phyloP scores from a whole-genome alignment of 2,329 filamentous ascomycete genomes.

The Phoma sp. region DNA sequence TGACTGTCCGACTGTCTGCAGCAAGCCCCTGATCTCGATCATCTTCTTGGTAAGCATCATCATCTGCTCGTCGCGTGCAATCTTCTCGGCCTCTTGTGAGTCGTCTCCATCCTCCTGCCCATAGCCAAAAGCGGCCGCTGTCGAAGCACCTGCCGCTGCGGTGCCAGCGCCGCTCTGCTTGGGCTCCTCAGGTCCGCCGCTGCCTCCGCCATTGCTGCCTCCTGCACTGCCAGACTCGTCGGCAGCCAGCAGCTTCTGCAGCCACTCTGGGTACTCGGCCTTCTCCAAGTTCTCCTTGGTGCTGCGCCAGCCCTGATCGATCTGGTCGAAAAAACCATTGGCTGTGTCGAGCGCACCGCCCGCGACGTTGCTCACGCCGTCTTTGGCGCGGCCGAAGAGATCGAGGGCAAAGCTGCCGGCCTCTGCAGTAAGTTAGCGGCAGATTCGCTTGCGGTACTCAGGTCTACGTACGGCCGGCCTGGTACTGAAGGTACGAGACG shows the following conservation, averaged over 20 bases:
- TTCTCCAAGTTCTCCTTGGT: constrained; percentile 81
- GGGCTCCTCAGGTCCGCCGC: constrained; percentile 53
- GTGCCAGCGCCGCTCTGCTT: constrained; percentile 62
- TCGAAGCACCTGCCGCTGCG: constrained; percentile 71
- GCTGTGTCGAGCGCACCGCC: constrained; percentile 73
- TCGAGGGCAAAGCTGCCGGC: constrained; percentile 80
- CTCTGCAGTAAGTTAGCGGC: constrained; percentile 60
- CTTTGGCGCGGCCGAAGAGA: constrained; percentile 72
- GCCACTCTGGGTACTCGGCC: constrained; percentile 74
- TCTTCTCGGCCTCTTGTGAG: constrained; percentile 67
- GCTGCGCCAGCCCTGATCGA: constrained; percentile 78
- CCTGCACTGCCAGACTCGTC: constrained; percentile 49
- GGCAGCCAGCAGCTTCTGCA: constrained; percentile 69
- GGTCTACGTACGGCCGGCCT: constrained; percentile 75
- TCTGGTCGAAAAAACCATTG: constrained; percentile 78
- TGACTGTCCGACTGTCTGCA: constrained; percentile 91
- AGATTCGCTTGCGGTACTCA: background rate
- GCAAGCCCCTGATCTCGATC: constrained; percentile 95
- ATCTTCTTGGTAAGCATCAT: constrained; percentile 99
- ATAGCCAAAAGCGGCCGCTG: constrained; percentile 79
- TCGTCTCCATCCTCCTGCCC: constrained; percentile 72
- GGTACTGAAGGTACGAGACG: constrained; percentile 92
- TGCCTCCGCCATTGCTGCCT: constrained; percentile 45
- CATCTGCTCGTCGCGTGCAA: constrained; percentile 94
- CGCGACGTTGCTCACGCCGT: constrained; percentile 72